Evolutionary conservation across 257 asterid genomes (phyloP), one percentile per base, ranked within the genome.

Genomic region (Henckelia pumila): DNA sequence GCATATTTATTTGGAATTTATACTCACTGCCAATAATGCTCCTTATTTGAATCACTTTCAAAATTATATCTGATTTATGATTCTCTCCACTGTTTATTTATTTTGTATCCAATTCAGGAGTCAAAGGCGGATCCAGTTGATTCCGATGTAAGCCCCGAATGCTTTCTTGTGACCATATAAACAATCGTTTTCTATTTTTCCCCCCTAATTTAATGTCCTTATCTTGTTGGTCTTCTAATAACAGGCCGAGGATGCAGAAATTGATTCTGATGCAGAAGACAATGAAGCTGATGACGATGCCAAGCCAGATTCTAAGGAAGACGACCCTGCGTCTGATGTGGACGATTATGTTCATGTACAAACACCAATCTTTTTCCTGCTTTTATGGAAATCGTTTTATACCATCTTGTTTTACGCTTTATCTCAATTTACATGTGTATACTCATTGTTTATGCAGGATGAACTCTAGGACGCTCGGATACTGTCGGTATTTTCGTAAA

Each of bases 121-220:
- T 24, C 79, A 14, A 78, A 86, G 86, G 72, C 77, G 49, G 83
- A 79, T 11, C 83, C 90, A 49, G 85, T 64, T 71, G 95, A 90
- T 26, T 86, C 86, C 63, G 83, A 81, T 73, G 86, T 81, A 78
- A 81, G 83, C 24, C n/a, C 35, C 47, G 13, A 61, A 50, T 62
- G 8, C 59, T 20, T 56, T 35, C 5, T 56, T 40, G 11, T 60
- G 7, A 8, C 33, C 14, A 40, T 40, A 40, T 35, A 40, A 40
- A 40, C 14, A 37, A 9, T 0, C 4, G 7, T 40, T 19, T 14
- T 5, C 17, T 37, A 9, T 8, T 5, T 6, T 11, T 29, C 19
- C 1, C 19, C 24, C 8, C 21, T n/a, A n/a, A 8, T 25, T 60
- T 30, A 7, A 30, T 29, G 22, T 8, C 11, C 24, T 28, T 60